Base-by-base conservation (phyloP, 305 asterid species). In the Rubia peregrina region DNA sequence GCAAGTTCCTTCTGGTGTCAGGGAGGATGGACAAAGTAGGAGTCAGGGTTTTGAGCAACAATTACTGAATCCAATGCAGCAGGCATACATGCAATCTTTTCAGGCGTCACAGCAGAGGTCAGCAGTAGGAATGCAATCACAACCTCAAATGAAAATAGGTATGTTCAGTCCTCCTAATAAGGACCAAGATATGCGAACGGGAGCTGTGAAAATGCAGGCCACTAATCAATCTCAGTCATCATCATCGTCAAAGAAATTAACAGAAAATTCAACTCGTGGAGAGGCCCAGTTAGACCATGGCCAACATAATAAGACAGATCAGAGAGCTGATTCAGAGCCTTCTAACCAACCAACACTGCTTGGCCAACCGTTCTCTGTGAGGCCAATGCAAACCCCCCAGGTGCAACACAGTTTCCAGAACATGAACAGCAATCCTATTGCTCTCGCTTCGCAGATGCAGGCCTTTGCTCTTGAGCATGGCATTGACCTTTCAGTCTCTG, bases 391-490 rank as follows among this genome's bases (percentile, higher is more conserved):
- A 78, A 88, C 87, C 41, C 86, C 83, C 67, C 95, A 83, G 49
- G 70, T 89, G 24, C 96, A 85, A 80, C 97, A 88, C 75, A 84
- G 79, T 73, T 77, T 87, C 70, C 85, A 78, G 84, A 87, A 73
- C 83, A 82, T 86, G 84, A 59, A 85, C 9, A 87, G 79, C 85
- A 91, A 81, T 76, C 86, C 82, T 59, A 78, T 85, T 70, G 80
- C 90, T 71, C 79, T 92, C 88, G 97, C 95, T 75, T 95, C 95
- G 61, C 97, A 88, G 79, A 80, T 90, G 97, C 99, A 93, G 82
- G 96, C 96, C 68, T 79, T 92, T 83, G 99, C 97, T 9, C 88
- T 80, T 73, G 99, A 92, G 72, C 97, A 87, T 80, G 90, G 87
- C 77, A 88, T 95, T 78, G 98, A 95, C 79, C 85, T 92, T 81